Evolutionary conservation across 179 eudicot species (phyloP).

Genomic region (Vitellaria paradoxa): DNA sequence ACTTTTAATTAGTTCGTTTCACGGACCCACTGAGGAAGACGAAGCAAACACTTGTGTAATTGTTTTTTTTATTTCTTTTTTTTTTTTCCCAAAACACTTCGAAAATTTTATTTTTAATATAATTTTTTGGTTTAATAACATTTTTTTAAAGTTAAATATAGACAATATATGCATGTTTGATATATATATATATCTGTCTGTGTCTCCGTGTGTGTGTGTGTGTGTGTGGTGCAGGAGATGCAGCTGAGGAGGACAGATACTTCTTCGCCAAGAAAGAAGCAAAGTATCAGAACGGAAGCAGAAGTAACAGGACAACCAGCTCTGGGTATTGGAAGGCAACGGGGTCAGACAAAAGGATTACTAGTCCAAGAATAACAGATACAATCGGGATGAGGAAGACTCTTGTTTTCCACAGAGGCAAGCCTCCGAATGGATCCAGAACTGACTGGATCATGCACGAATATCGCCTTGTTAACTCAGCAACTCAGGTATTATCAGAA

Average conservation of each 20-base stretch:
- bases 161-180: no score
- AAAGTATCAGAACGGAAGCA: constrained; percentile 23
- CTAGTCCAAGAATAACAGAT: constrained; percentile 11
- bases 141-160: no score
- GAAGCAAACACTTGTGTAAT: no score
- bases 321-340: constrained; percentile 41
- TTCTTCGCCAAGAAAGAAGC: constrained; percentile 32
- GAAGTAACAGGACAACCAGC: constrained; percentile 14
- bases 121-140: no score
- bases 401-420: constrained; percentile 35
- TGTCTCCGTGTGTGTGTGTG: no score
- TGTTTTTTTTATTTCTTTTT: no score
- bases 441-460: constrained; percentile 39
- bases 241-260: constrained; percentile 25
- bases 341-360: constrained; percentile 30
- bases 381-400: constrained; percentile 41
- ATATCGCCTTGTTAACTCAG: constrained; percentile 24
- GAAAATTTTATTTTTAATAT: no score
- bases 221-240: background rate
- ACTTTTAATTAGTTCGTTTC: no score
- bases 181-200: no score
- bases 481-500: constrained; percentile 17
- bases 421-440: constrained; percentile 14
- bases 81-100: no score
- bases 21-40: no score